phyloP scores from a whole-genome alignment of 768 basidiomycete genomes.

The Mycena floridula region DNA sequence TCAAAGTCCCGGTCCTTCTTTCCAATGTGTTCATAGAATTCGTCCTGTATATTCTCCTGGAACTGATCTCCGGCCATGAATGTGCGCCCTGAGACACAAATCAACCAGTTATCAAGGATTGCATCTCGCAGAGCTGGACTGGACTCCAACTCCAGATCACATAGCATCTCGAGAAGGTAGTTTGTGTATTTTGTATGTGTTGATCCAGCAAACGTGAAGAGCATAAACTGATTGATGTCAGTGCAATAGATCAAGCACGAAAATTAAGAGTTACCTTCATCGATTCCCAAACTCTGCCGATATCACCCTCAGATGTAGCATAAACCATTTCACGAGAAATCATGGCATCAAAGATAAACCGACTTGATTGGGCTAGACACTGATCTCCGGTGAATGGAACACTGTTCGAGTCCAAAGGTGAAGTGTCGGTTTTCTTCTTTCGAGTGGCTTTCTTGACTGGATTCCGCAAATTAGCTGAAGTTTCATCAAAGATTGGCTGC shows the following conservation, averaged over 20 bases:
- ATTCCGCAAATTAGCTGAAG: too few species aligned
- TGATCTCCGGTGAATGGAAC: neutral
- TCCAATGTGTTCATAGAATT: constrained; percentile 7
- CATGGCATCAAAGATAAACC: constrained; percentile 16
- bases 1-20: constrained; percentile 10
- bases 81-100: constrained; percentile 5
- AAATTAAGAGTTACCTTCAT: constrained; percentile 9
- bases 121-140: constrained; percentile 10
- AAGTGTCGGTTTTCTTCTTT: neutral
- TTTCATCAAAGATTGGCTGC: too few species aligned
- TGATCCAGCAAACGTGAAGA: constrained; percentile 19
- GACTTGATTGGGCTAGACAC: constrained; percentile 12
- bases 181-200: constrained; percentile 19
- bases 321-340: constrained; percentile 18
- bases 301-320: constrained; percentile 18
- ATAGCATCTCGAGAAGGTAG: constrained; percentile 20
- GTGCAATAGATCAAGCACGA: neutral
- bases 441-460: too few species aligned
- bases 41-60: constrained; percentile 12
- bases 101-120: constrained; percentile 22
- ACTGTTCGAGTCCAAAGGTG: neutral
- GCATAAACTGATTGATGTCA: constrained; percentile 5
- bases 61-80: neutral
- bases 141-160: constrained; percentile 20
- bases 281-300: constrained; percentile 17